Conservation (phyloP, 2,329 filamentous ascomycete genomes). For the Plenodomus biglobosus region DNA sequence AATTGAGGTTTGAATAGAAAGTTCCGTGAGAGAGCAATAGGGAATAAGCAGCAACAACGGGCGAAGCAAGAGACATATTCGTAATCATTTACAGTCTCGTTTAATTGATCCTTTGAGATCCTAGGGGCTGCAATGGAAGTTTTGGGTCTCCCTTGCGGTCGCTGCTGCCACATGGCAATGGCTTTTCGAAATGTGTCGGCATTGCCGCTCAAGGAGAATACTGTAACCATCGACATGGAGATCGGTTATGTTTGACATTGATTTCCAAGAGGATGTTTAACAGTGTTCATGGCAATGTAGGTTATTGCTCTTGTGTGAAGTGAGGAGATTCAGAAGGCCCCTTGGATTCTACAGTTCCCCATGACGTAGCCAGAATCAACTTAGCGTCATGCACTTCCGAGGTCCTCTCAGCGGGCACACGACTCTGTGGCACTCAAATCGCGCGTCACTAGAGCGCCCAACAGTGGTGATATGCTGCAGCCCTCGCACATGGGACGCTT, state of each 20-base stretch:
- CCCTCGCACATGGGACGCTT: neutral
- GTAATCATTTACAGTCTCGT: neutral
- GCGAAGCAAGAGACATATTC: slow-evolving; percentile 17
- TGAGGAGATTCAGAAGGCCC: too few species aligned
- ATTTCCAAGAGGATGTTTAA: too few species aligned
- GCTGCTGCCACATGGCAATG: too few species aligned
- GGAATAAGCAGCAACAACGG: slow-evolving; percentile 16
- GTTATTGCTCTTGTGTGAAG: too few species aligned
- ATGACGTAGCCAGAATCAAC: too few species aligned
- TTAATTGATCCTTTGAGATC: neutral
- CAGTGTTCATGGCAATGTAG: too few species aligned
- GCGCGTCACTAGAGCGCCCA: slow-evolving; percentile 11
- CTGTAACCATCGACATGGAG: too few species aligned
- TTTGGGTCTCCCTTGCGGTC: neutral
- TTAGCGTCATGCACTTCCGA: slow-evolving; percentile 6
- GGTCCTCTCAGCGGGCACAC: slow-evolving; percentile 8
- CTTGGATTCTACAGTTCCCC: slow-evolving; percentile 19
- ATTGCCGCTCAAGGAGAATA: too few species aligned
- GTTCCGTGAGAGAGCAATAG: slow-evolving; percentile 4
- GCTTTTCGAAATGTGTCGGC: too few species aligned
- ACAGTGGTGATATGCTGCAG: slow-evolving; percentile 15
- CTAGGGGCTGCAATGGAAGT: neutral
- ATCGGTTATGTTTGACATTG: too few species aligned
- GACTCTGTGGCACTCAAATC: slow-evolving; percentile 7
- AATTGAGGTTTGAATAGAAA: slow-evolving; percentile 41